Base-by-base conservation (phyloP, 2,329 filamentous ascomycete species). In the Colletotrichum sp. region DNA sequence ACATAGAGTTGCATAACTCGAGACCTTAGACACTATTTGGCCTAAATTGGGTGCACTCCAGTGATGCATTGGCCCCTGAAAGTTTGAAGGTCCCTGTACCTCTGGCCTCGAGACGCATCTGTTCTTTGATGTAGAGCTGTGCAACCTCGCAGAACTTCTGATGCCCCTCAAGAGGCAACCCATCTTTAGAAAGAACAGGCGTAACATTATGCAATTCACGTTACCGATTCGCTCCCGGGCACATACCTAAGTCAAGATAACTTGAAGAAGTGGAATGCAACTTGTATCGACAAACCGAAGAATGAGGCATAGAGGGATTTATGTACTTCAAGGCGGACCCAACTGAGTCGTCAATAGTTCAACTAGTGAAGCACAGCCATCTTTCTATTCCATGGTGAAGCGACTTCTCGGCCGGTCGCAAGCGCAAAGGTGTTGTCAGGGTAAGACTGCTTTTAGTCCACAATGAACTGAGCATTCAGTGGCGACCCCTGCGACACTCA, bases 161-260 rank as follows among this genome's bases (percentile, higher is more conserved):
- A 18, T 2, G 38, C 5, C 1, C 38, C 38, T 10, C 5, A 43
- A 43, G 8, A 43, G 16, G 38, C 38, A 43, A 10, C 9, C 0
- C 0, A 43, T 43, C 16, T n/a, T n/a, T 10, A 0, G 0, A 3
- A 43, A n/a, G 38, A 43, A n/a, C 38, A 43, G 3, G 5, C 38
- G 5, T 6, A n/a, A 43, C 18, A 43, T 10, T 0, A 43, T 2
- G 38, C 0, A 43, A 43, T 43, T 12, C 1, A 43, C 1, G 18
- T 43, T n/a, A 0, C 18, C 8, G 18, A 6, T n/a, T 43, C 8
- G 0, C 5, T 10, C 18, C 38, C 16, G 38, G 8, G 5, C 38
- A 43, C 38, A 43, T 2, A 43, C 38, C 38, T 10, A 10, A n/a
- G 18, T 38, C 7, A 18, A 38, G 36, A 48, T 12, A 6, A 48